Conservation (phyloP, 2,329 filamentous ascomycete genomes). For the Hymenoscyphus linearis region DNA sequence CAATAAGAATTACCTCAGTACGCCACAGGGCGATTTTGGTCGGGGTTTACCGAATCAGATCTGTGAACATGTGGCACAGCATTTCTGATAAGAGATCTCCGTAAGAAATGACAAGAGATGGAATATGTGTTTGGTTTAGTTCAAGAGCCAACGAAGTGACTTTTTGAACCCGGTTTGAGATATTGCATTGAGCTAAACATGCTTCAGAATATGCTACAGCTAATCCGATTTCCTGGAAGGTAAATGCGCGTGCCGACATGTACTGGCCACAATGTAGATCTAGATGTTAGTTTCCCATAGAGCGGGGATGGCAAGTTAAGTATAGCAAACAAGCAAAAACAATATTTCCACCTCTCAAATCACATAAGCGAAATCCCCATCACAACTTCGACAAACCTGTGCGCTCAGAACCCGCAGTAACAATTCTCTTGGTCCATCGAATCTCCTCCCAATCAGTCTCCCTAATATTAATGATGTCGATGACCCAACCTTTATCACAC, state of each 20-base stretch:
- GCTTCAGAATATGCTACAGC: not conserved
- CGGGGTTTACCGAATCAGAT: not conserved
- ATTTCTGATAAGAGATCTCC: not conserved
- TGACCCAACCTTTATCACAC: slow-evolving; percentile 33
- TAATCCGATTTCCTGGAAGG: not conserved
- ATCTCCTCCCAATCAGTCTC: slow-evolving; percentile 49
- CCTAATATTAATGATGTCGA: slow-evolving; percentile 46
- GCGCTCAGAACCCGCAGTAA: slow-evolving; percentile 17
- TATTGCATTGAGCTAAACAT: not conserved
- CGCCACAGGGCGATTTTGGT: not conserved
- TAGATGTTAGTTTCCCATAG: slow-evolving; percentile 22
- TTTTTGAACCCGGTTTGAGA: not conserved
- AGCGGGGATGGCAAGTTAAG: slow-evolving; percentile 13
- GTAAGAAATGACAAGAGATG: not conserved
- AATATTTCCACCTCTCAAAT: slow-evolving; percentile 5
- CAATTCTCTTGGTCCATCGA: slow-evolving; percentile 43
- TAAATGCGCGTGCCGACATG: not conserved
- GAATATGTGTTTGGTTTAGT: not conserved
- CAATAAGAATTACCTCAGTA: not conserved
- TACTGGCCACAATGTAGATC: not conserved
- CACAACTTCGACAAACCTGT: slow-evolving; percentile 3
- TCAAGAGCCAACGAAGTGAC: not conserved
- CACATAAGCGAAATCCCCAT: slow-evolving; percentile 3
- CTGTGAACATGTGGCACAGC: not conserved
- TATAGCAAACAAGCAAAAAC: slow-evolving; percentile 19